A percentile compares a stretch with the other conserved stretches of the same genome.
phyloP scores from a whole-genome alignment of 192 early-diverging fungal genomes.

The Helicostylum pulchrum region DNA sequence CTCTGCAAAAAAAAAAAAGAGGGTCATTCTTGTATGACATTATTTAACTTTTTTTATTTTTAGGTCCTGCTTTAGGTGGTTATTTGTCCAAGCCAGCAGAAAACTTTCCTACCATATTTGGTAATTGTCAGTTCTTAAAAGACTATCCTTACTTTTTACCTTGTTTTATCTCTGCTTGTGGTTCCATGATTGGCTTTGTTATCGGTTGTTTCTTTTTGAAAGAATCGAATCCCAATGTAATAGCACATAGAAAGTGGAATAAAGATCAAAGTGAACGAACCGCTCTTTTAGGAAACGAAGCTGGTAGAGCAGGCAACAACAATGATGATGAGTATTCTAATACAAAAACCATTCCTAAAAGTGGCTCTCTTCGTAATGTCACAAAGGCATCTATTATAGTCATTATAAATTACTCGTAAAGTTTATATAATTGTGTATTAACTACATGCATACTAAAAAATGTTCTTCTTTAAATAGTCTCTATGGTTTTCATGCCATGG shows the following conservation, averaged over 20 bases:
- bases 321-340: background rate
- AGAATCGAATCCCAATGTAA: slow-evolving; percentile 48
- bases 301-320: background rate
- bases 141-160: slow-evolving; percentile 83
- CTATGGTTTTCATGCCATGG: slow-evolving; percentile 44
- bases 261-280: slow-evolving; percentile 1
- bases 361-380: slow-evolving; percentile 5
- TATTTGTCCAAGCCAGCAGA: slow-evolving; percentile 72
- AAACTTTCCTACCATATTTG: slow-evolving; percentile 62
- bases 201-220: slow-evolving; percentile 62
- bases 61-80: slow-evolving; percentile 79
- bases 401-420: slow-evolving; percentile 31
- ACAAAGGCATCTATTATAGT: slow-evolving; percentile 6
- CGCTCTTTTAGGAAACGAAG: background rate
- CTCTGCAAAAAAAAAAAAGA: background rate
- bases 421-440: background rate
- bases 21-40: background rate
- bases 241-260: slow-evolving; percentile 2
- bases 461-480: slow-evolving; percentile 17
- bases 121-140: slow-evolving; percentile 53
- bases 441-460: background rate
- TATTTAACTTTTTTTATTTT: slow-evolving; percentile 3
- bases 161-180: slow-evolving; percentile 62
- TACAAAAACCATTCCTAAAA: slow-evolving; percentile 6
- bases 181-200: slow-evolving; percentile 61